A percentile compares a stretch with the other conserved stretches of the same genome.
These are phyloP conservation scores for Elsinoe necatrix DNA, from an alignment of 2,329 filamentous ascomycete genomes.

Conservation along the genomic window DNA sequence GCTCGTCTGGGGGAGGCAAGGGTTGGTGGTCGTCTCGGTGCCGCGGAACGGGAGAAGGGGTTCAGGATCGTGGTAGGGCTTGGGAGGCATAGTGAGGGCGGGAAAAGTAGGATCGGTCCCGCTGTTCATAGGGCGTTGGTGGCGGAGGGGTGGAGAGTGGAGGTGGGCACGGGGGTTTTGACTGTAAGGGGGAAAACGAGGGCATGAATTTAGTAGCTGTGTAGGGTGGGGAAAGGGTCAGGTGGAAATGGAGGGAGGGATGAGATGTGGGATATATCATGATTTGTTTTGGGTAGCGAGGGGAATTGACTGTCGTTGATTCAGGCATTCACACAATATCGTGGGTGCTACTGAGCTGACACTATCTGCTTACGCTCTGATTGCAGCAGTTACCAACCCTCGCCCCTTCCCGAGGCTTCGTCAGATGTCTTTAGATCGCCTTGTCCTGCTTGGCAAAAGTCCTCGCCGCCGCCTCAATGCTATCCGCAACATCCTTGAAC, in stretches of 20 bases:
- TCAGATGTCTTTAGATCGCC: conserved; percentile 23
- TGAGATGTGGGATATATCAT: background rate
- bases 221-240: no score
- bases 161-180: conserved; percentile 62
- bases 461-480: conserved; percentile 35
- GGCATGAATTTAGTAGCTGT: conserved; percentile 15
- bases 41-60: conserved; percentile 41
- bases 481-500: conserved; percentile 36
- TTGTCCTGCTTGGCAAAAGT: conserved; percentile 35
- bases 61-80: conserved; percentile 74
- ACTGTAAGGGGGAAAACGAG: conserved; percentile 57
- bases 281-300: no score
- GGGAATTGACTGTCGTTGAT: background rate
- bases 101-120: conserved; percentile 65
- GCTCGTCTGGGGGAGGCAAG: conserved; percentile 57
- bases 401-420: background rate
- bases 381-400: background rate
- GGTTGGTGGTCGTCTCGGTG: conserved; percentile 37
- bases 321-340: no score
- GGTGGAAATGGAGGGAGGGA: background rate
- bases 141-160: conserved; percentile 74
- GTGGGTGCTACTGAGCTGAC: background rate
- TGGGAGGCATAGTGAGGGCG: conserved; percentile 69
- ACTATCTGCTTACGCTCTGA: background rate
- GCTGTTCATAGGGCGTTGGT: conserved; percentile 70